Base-by-base conservation (phyloP, 2,329 filamentous ascomycete genomes). In the Xylariaceae sp. region DNA sequence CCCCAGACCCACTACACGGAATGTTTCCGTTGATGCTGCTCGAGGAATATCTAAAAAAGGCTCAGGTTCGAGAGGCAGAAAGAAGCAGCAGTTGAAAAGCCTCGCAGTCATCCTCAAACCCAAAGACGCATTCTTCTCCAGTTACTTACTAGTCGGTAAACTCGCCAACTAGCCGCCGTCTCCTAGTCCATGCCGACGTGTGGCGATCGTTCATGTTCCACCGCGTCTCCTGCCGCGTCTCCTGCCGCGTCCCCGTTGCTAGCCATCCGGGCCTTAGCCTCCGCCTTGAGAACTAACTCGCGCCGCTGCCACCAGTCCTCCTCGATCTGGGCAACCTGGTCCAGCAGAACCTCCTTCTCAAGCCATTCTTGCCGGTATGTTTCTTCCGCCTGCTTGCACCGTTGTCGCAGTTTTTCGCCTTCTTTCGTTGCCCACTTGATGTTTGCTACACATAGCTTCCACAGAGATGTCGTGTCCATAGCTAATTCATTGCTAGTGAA, bases 271-370 rank as follows among this genome's bases (percentile, higher is more conserved):
- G 53, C 63, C 9, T 62, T 52, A 2, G 67, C 69, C 47, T 69
- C 67, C 2, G 70, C 70, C 12, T 67, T 68, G 18, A 86, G 74
- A 4, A 87, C 81, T 3, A 79, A 78, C 64, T 81, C 75, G 41
- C 84, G 80, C 50, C 85, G 78, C 54, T 81, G 77, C 64, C 86
- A 83, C 75, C 87, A 86, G 70, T 87, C 85, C 32, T 84, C 79
- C 70, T 93, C 90, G 66, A 78, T 81, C 66, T 81, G 74, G 64
- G 91, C 81, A 29, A 89, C 81, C 67, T 91, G 90, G 54, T 90
- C 84, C n/a, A 95, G 73, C 18, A 93, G 73, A 26, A 90, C 81
- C 73, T 95, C 90, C 73, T 93, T 93, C 73, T 90, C 86, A 14
- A 85, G 76, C 90, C 90, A 95, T 69, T 91, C 89, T 59, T 85